Percentiles rank a stretch among this genome's conserved stretches.
Evolutionary conservation across 768 basidiomycete species (phyloP).

Genomic region (Cantharellus anzutake): DNA sequence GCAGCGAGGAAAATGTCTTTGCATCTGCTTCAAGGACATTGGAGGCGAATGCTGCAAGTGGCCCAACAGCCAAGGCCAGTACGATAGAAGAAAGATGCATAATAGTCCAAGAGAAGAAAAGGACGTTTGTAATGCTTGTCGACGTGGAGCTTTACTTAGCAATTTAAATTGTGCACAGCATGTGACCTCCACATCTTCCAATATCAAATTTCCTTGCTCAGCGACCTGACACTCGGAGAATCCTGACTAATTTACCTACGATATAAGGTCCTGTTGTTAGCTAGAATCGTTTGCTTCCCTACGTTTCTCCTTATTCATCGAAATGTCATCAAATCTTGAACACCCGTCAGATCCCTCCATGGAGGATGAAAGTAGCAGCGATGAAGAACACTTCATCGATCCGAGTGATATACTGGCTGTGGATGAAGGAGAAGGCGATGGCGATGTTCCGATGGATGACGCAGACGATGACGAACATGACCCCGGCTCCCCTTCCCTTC

Average conservation of each 20-base stretch:
- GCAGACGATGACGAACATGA: slow-evolving; percentile 19
- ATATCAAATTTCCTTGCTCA: not conserved
- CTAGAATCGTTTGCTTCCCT: not conserved
- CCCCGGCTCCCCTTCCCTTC: slow-evolving; percentile 8
- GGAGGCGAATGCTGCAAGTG: slow-evolving; percentile 37
- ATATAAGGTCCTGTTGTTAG: not conserved
- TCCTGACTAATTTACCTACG: not conserved
- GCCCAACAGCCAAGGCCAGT: slow-evolving; percentile 26
- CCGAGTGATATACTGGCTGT: slow-evolving; percentile 47
- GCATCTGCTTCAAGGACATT: slow-evolving; percentile 69
- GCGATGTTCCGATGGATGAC: slow-evolving; percentile 49
- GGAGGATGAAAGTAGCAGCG: too few relatives aligned
- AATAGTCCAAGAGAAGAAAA: not conserved
- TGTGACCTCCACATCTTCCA: not conserved
- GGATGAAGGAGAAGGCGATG: slow-evolving; percentile 33
- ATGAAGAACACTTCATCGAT: slow-evolving; percentile 39
- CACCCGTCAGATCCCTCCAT: too few relatives aligned
- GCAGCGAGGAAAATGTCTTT: slow-evolving; percentile 50
- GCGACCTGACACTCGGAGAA: not conserved
- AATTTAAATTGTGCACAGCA: not conserved
- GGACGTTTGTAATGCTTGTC: not conserved
- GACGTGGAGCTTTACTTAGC: not conserved
- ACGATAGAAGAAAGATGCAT: not conserved
- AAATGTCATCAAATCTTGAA: slow-evolving; percentile 2
- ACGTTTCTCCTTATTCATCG: not conserved